Conservation (phyloP, 116 monocot genomes). For the Posidonia oceanica region DNA sequence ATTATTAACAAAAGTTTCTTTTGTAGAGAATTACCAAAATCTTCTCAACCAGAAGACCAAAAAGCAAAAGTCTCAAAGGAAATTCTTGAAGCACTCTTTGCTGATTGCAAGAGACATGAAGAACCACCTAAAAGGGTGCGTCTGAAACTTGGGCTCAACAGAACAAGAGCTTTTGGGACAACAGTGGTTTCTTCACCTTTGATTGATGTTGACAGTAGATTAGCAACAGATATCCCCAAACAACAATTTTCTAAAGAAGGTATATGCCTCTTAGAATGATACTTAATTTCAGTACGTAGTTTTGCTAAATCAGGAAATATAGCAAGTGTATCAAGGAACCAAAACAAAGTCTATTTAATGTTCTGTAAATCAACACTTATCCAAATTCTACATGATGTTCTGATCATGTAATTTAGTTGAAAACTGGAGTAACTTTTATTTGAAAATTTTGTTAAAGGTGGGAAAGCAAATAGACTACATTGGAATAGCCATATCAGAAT, state of each 20-base stretch:
- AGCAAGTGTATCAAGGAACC: too few species aligned
- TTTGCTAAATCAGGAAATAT: too few species aligned
- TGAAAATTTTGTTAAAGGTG: too few species aligned
- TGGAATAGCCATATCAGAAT: too few species aligned
- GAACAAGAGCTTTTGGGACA: slow-evolving; percentile 35
- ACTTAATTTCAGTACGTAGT: too few species aligned
- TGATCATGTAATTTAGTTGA: too few species aligned
- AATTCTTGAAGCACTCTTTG: slow-evolving; percentile 60
- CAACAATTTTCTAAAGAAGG: slow-evolving; percentile 14
- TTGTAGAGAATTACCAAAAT: slow-evolving; percentile 18
- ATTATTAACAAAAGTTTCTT: not conserved
- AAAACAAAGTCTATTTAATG: too few species aligned
- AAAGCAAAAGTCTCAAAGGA: slow-evolving; percentile 37
- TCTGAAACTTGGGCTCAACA: slow-evolving; percentile 44
- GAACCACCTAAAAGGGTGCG: slow-evolving; percentile 37
- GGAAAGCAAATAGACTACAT: too few species aligned
- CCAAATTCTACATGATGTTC: too few species aligned
- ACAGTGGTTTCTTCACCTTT: slow-evolving; percentile 31
- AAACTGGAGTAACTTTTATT: too few species aligned
- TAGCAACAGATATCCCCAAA: slow-evolving; percentile 7
- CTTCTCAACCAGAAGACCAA: slow-evolving; percentile 10
- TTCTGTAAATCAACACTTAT: too few species aligned
- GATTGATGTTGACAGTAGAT: slow-evolving; percentile 11
- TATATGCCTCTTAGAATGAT: not conserved
- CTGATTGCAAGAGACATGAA: slow-evolving; percentile 27